Evolutionary conservation across 208 protist species (phyloP).

Genomic region (Borovskyia barvae): DNA sequence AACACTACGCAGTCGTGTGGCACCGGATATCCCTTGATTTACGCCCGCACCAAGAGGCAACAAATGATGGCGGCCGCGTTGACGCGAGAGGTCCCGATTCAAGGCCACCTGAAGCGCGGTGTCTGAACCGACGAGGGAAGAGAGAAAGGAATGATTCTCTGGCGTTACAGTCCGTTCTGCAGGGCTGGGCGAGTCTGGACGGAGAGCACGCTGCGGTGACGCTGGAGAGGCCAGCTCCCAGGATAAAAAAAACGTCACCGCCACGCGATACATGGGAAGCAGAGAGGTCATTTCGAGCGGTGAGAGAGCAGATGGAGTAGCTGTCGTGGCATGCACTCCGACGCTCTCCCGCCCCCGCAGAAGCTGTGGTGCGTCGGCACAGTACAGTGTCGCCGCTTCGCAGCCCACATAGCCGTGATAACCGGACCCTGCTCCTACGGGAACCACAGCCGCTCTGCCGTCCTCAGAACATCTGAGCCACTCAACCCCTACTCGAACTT

Average conservation of each 20-base stretch:
- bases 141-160: not conserved
- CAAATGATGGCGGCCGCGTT: not conserved
- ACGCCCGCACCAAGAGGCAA: constrained; percentile 2
- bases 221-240: not conserved
- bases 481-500: constrained; percentile 29
- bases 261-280: constrained; percentile 12
- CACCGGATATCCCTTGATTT: constrained; percentile 1
- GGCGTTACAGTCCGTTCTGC: not conserved
- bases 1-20: constrained; percentile 4
- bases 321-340: not conserved
- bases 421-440: constrained; percentile 18
- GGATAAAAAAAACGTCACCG: not conserved
- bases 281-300: not conserved
- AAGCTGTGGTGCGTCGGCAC: constrained; percentile 16
- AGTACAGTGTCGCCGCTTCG: constrained; percentile 36
- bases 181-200: not conserved
- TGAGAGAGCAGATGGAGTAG: not conserved
- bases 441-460: constrained; percentile 27
- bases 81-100: constrained; percentile 3
- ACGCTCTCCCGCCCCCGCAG: not conserved
- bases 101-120: not conserved
- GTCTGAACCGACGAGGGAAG: constrained; percentile 2
- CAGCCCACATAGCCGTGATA: constrained; percentile 38
- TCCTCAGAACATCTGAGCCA: constrained; percentile 56
- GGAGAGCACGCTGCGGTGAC: not conserved